Percentiles rank a stretch among this genome's conserved stretches.
These are phyloP conservation scores for Boletus coccyginus DNA, from an alignment of 768 basidiomycete species.

Conservation along the genomic window DNA sequence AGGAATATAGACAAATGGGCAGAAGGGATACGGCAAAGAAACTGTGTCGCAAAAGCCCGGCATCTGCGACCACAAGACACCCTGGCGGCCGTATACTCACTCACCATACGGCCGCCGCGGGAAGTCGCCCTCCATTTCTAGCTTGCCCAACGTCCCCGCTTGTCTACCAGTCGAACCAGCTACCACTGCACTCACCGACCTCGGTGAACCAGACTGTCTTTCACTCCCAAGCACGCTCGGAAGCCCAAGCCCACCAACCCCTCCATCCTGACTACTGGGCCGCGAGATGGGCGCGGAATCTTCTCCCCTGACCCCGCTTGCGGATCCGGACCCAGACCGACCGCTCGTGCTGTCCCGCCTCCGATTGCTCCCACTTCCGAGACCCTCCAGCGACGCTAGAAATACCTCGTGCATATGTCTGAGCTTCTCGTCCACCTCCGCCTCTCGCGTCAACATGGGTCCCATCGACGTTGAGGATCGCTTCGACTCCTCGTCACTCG, in stretches of 20 bases:
- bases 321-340: slow-evolving; percentile 11
- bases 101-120: slow-evolving; percentile 7
- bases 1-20: background rate
- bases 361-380: slow-evolving; percentile 40
- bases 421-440: slow-evolving; percentile 64
- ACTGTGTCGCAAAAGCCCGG: background rate
- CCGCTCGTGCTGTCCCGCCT: slow-evolving; percentile 19
- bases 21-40: background rate
- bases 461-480: slow-evolving; percentile 33
- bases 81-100: background rate
- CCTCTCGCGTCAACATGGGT: slow-evolving; percentile 62
- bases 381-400: slow-evolving; percentile 58
- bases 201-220: slow-evolving; percentile 30
- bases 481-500: slow-evolving; percentile 20
- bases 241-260: slow-evolving; percentile 2
- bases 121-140: slow-evolving; percentile 33
- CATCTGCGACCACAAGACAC: background rate
- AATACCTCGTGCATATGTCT: slow-evolving; percentile 68
- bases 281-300: slow-evolving; percentile 2
- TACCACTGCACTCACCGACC: slow-evolving; percentile 27
- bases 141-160: slow-evolving; percentile 38
- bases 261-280: slow-evolving; percentile 10
- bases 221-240: slow-evolving; percentile 20
- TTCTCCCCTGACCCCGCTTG: slow-evolving; percentile 8
- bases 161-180: slow-evolving; percentile 23